Percentiles rank a stretch among this genome's conserved stretches.
Conservation (phyloP, 768 basidiomycete genomes). For the Daedaleopsis nitida region DNA sequence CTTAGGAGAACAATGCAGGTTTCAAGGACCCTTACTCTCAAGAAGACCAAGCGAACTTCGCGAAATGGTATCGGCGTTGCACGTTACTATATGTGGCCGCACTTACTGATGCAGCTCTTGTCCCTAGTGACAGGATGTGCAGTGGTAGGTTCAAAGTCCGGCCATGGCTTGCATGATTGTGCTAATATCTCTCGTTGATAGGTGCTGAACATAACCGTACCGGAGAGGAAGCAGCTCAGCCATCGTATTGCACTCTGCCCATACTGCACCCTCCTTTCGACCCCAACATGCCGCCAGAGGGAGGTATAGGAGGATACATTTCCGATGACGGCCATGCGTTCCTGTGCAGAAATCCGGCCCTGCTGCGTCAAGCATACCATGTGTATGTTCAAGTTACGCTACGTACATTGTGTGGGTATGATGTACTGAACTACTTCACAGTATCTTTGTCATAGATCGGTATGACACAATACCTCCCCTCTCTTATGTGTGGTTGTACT, state of each 20-base stretch:
- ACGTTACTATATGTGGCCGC: too few species aligned
- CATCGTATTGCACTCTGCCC: conserved; percentile 57
- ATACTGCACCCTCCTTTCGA: conserved; percentile 52
- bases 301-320: too few species aligned
- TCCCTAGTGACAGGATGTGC: conserved; percentile 57
- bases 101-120: too few species aligned
- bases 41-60: conserved; percentile 56
- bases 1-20: too few species aligned
- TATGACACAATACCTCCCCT: too few species aligned
- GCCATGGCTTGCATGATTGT: too few species aligned
- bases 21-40: conserved; percentile 56
- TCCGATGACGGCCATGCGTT: conserved; percentile 61
- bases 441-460: conserved; percentile 63
- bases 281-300: too few species aligned
- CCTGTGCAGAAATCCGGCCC: conserved; percentile 52
- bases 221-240: conserved; percentile 40
- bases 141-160: conserved; percentile 36
- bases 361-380: conserved; percentile 59
- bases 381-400: conserved; percentile 49
- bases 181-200: conserved; percentile 26
- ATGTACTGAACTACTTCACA: conserved; percentile 16
- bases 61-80: conserved; percentile 46
- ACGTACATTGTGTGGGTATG: neutral
- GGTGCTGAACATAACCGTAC: conserved; percentile 53
- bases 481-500: conserved; percentile 32